Evolutionary conservation across 352 stramenopile species (phyloP).

Genomic region (Phytophthora sansomeana): DNA sequence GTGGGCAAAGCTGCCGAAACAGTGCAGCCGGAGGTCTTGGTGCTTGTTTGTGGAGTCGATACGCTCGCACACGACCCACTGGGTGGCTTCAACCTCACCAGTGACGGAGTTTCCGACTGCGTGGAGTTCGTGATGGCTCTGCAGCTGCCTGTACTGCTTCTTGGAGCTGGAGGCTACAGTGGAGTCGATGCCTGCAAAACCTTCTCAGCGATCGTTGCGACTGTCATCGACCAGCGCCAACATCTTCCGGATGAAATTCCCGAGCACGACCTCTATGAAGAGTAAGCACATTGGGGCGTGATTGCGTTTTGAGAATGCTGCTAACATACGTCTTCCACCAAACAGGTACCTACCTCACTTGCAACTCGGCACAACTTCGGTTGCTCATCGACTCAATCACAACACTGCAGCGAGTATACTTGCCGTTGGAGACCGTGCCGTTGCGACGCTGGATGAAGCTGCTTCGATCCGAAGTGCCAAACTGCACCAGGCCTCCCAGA

Average conservation of each 20-base stretch:
- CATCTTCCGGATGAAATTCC: constrained; percentile 47
- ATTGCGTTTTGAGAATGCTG: background rate
- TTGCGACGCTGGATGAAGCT: constrained; percentile 13
- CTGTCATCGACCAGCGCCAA: constrained; percentile 40
- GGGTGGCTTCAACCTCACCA: constrained; percentile 61
- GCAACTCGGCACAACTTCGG: constrained; percentile 3
- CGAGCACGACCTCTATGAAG: constrained; percentile 65
- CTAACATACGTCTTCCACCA: constrained; percentile 4
- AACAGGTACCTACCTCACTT: constrained; percentile 11
- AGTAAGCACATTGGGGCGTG: constrained; percentile 29
- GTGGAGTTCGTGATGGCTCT: constrained; percentile 42
- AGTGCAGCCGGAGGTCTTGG: constrained; percentile 56
- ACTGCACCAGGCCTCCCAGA: background rate
- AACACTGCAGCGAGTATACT: constrained; percentile 3
- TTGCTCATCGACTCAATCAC: constrained; percentile 4
- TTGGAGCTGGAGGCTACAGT: constrained; percentile 76
- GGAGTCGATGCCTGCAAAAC: constrained; percentile 62
- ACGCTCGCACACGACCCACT: constrained; percentile 55
- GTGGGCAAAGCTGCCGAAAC: constrained; percentile 46
- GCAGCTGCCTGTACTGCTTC: constrained; percentile 53
- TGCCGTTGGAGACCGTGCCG: background rate
- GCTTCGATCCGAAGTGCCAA: background rate
- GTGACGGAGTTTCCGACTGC: constrained; percentile 42
- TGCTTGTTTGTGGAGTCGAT: constrained; percentile 80
- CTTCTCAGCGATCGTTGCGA: constrained; percentile 60